These are phyloP conservation scores for Gossypium arboreum DNA, from an alignment of 345 rosid species.

Conservation along the genomic window DNA sequence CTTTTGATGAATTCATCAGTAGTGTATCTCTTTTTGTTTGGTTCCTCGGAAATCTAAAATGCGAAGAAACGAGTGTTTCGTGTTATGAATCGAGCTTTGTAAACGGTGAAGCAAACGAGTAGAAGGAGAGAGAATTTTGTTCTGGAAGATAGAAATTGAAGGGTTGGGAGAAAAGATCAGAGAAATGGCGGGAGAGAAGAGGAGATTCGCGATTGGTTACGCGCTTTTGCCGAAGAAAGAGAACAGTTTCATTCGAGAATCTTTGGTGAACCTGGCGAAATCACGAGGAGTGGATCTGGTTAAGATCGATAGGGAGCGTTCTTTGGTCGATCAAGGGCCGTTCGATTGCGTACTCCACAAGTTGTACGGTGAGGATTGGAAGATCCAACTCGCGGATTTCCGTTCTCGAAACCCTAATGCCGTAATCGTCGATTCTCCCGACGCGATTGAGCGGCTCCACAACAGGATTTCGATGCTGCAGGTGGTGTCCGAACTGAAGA, in stretches of 20 bases:
- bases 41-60: background rate
- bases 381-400: conserved; percentile 35
- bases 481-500: conserved; percentile 44
- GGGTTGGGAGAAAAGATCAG: background rate
- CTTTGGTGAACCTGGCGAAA: conserved; percentile 29
- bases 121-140: background rate
- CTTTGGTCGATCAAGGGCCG: conserved; percentile 45
- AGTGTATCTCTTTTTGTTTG: background rate
- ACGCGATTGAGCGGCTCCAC: conserved; percentile 45
- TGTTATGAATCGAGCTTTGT: background rate
- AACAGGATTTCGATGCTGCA: conserved; percentile 61
- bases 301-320: conserved; percentile 33
- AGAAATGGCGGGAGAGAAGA: conserved; percentile 33
- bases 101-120: background rate
- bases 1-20: background rate
- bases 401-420: conserved; percentile 32
- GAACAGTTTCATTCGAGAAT: conserved; percentile 45
- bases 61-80: background rate
- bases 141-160: background rate
- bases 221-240: conserved; percentile 51
- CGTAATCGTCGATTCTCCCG: conserved; percentile 39
- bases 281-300: conserved; percentile 49
- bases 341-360: conserved; percentile 64
- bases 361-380: conserved; percentile 49
- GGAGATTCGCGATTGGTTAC: conserved; percentile 46